Evolutionary conservation across 148 eudicot genomes (phyloP), one percentile per base, ranked within the genome.

Genomic region (Nyssa sinensis): DNA sequence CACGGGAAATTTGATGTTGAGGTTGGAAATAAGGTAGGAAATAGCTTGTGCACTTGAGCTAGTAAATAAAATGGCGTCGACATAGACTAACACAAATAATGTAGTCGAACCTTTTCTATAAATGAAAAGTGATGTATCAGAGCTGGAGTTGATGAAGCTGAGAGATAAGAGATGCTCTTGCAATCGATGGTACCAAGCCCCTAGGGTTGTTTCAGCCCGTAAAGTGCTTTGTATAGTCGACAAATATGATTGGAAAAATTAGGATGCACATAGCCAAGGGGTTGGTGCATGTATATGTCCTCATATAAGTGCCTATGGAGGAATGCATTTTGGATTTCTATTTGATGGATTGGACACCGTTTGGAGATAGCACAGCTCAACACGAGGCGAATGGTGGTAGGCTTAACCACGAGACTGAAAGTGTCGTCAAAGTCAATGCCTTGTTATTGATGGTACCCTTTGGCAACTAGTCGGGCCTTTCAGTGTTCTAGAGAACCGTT

Each of bases 261-360:
- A 2, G 64, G 11, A 10, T 12, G 1, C 14, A 62, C 23, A 23
- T 19, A 62, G 25, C 64, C 30, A 12, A 28, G 64, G 25, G 64
- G 64, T 62, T 62, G 64, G 1, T 0, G 1, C 25, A 62, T 28
- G 5, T 19, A 62, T 11, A 62, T 5, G 28, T 21, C 64, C 4
- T 62, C 64, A 23, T 3, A 23, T 19, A 62, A 28, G 0, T 14
- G 1, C 2, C 64, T 0, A n/a, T n/a, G n/a, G n/a, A n/a, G n/a
- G n/a, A n/a, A n/a, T n/a, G n/a, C n/a, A n/a, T n/a, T n/a, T n/a
- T 62, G 64, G 9, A 62, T 62, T 11, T 62, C 64, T 14, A 62
- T 23, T 2, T 7, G 64, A 2, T 23, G 64, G 10, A 23, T 19
- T 1, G 64, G 14, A 23, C 64, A 62, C 11, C 28, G 13, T 9